phyloP scores from a whole-genome alignment of 176 grass and related monocot genomes.

The Elaeis guineensis region DNA sequence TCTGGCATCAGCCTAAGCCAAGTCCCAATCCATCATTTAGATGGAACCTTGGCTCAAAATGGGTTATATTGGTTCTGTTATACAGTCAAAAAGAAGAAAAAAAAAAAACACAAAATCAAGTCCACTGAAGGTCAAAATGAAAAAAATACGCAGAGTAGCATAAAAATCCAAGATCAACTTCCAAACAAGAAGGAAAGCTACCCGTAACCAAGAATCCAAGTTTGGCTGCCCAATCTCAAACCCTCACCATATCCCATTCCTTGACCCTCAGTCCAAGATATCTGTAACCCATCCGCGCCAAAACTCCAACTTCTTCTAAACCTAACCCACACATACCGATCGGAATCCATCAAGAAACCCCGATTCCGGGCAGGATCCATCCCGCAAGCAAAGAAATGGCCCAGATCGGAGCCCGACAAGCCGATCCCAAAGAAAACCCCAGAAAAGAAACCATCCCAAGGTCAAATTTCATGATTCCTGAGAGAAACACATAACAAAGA shows the following conservation, averaged over 20 bases:
- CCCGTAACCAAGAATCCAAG: background rate
- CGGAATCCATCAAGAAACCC: conserved; percentile 1
- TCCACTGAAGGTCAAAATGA: background rate
- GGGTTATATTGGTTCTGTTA: background rate
- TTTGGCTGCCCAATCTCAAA: background rate
- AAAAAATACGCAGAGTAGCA: background rate
- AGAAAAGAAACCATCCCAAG: background rate
- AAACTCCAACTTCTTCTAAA: background rate
- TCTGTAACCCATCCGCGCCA: background rate
- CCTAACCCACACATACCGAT: background rate
- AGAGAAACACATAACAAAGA: background rate
- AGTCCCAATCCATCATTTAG: background rate
- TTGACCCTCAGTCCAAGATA: background rate
- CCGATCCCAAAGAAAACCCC: background rate
- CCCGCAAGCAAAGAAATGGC: background rate
- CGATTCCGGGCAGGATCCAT: background rate
- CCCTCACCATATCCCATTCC: background rate
- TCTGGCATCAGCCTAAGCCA: background rate
- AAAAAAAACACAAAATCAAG: background rate
- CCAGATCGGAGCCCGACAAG: background rate
- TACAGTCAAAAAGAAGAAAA: background rate
- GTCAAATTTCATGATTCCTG: background rate
- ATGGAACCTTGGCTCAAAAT: background rate
- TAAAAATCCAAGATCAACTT: no score
- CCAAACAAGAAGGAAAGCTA: background rate